Conservation (phyloP, 306 rosid genomes). For the Quercus suber region DNA sequence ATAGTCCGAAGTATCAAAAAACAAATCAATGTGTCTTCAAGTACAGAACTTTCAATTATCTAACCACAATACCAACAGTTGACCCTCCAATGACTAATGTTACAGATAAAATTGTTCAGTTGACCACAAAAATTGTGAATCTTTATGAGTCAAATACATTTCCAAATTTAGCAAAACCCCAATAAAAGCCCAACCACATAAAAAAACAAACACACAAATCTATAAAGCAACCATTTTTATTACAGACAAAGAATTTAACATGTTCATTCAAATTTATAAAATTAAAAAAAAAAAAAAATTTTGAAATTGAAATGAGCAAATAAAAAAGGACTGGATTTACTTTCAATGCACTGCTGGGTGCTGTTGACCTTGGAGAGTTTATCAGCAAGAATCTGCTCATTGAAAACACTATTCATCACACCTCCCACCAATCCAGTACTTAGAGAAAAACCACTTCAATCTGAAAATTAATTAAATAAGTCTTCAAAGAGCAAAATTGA, state of each 20-base stretch:
- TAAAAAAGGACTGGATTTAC: conserved; percentile 41
- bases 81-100: background rate
- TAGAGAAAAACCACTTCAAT: conserved; percentile 15
- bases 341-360: conserved; percentile 84
- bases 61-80: background rate
- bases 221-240: background rate
- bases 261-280: background rate
- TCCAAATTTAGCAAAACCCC: background rate
- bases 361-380: conserved; percentile 86
- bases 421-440: conserved; percentile 13
- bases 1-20: no score
- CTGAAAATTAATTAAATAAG: background rate
- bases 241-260: conserved; percentile 1
- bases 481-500: no score
- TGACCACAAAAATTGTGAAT: background rate
- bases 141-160: background rate
- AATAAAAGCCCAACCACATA: background rate
- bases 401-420: conserved; percentile 70
- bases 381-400: conserved; percentile 78
- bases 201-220: background rate
- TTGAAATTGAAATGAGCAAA: background rate
- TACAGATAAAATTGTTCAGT: background rate
- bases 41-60: no score
- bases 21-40: no score
- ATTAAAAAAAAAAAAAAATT: background rate